Evolutionary conservation across 2,329 filamentous ascomycete genomes (phyloP).

Genomic region (Aspergillus texensis): DNA sequence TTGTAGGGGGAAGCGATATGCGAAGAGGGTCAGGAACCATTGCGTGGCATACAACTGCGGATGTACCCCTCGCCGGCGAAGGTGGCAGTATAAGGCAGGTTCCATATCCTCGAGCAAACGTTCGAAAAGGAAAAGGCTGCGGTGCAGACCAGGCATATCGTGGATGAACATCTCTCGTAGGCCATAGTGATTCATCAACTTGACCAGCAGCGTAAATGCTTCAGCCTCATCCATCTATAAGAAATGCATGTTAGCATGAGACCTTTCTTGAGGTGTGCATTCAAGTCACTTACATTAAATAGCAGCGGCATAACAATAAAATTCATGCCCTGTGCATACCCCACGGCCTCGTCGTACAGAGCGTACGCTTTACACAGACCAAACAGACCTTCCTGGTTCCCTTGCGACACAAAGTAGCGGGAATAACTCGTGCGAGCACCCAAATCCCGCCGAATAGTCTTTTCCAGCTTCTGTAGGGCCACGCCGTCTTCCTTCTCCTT

Average conservation of each 20-base stretch:
- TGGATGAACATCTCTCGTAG: slow-evolving; percentile 90
- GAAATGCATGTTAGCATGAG: not conserved
- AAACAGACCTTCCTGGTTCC: slow-evolving; percentile 90
- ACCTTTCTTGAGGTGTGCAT: not conserved
- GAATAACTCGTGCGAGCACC: slow-evolving; percentile 94
- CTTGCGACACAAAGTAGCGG: slow-evolving; percentile 88
- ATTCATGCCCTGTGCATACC: slow-evolving; percentile 98
- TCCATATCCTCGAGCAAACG: slow-evolving; percentile 90
- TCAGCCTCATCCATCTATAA: slow-evolving; percentile 90
- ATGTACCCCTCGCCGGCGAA: slow-evolving; percentile 82
- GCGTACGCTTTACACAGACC: slow-evolving; percentile 98
- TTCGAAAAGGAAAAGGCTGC: slow-evolving; percentile 93
- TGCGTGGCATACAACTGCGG: slow-evolving; percentile 96
- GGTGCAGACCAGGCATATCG: slow-evolving; percentile 94
- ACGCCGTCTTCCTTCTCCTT: slow-evolving; percentile 77
- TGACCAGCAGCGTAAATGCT: slow-evolving; percentile 89
- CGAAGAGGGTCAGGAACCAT: slow-evolving; percentile 98
- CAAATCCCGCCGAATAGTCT: slow-evolving; percentile 85
- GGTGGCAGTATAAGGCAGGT: slow-evolving; percentile 90
- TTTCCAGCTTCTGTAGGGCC: slow-evolving; percentile 80
- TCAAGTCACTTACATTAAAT: slow-evolving; percentile 71
- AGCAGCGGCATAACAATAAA: slow-evolving; percentile 95
- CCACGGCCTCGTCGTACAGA: slow-evolving; percentile 88
- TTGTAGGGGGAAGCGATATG: slow-evolving; percentile 94
- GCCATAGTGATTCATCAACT: slow-evolving; percentile 95